Percentiles rank a stretch among this genome's conserved stretches.
These are phyloP conservation scores for Schwanniomyces etchellsii DNA, from an alignment of 1,139 yeast species.

Conservation along the genomic window DNA sequence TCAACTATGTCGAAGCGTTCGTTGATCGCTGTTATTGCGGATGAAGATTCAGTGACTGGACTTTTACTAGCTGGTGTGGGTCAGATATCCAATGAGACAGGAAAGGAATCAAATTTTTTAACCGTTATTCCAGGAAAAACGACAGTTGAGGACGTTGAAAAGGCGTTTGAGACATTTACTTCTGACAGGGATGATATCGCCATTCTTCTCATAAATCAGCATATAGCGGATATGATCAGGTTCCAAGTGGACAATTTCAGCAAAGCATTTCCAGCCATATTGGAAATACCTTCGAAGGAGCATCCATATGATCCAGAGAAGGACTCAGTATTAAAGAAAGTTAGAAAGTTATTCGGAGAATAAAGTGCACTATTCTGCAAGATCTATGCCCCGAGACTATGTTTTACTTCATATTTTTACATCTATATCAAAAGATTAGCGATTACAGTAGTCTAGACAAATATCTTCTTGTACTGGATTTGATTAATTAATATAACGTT, in stretches of 20 bases:
- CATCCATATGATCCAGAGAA: conserved; percentile 98
- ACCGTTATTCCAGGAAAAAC: conserved; percentile 80
- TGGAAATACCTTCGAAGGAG: conserved; percentile 97
- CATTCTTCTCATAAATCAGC: conserved; percentile 86
- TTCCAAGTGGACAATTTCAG: conserved; percentile 76
- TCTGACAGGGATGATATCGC: conserved; percentile 83
- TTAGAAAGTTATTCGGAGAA: conserved; percentile 91
- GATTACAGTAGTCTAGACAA: neutral
- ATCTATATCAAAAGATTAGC: no score
- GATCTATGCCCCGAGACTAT: no score
- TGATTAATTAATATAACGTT: neutral
- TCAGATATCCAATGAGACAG: conserved; percentile 60
- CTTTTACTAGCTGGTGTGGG: conserved; percentile 94
- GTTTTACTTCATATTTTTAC: no score
- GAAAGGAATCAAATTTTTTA: conserved; percentile 74
- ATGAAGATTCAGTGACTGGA: conserved; percentile 96
- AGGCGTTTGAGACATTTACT: conserved; percentile 73
- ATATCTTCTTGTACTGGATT: no score
- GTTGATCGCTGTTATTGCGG: conserved; percentile 89
- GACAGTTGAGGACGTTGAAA: conserved; percentile 65
- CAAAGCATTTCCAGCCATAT: conserved; percentile 90
- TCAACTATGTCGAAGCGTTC: conserved; percentile 61
- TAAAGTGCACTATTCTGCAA: conserved; percentile 21
- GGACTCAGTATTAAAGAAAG: conserved; percentile 92
- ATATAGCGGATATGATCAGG: conserved; percentile 88